Evolutionary conservation across 805 yeast species (phyloP).

Genomic region (Komagataella pseudopastoris): DNA sequence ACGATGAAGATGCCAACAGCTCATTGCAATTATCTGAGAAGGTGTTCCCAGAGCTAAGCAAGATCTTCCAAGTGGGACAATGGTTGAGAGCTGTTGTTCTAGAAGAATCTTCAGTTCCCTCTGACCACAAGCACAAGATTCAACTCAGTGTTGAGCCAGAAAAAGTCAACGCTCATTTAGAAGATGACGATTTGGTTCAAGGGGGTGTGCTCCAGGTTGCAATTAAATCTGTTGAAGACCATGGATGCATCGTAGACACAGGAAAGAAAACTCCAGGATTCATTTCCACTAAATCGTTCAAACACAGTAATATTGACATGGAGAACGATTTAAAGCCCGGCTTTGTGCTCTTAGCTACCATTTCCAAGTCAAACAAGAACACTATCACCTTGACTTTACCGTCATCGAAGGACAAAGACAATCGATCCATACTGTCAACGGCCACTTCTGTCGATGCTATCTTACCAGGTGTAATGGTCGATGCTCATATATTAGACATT

Average conservation of each 20-base stretch:
- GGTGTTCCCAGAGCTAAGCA: slow-evolving; percentile 41
- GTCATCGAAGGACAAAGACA: slow-evolving; percentile 29
- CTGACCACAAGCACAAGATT: slow-evolving; percentile 41
- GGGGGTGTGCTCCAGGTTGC: slow-evolving; percentile 66
- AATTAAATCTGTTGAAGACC: slow-evolving; percentile 78
- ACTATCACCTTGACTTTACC: slow-evolving; percentile 44
- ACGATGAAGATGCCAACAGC: slow-evolving; percentile 15
- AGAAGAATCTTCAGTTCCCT: slow-evolving; percentile 25
- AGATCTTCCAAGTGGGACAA: slow-evolving; percentile 58
- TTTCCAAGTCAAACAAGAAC: slow-evolving; percentile 37
- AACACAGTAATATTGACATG: slow-evolving; percentile 20
- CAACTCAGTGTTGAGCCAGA: slow-evolving; percentile 66
- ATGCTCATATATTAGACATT: slow-evolving; percentile 52
- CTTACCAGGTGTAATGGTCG: slow-evolving; percentile 75
- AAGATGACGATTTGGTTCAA: slow-evolving; percentile 47
- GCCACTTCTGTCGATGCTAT: slow-evolving; percentile 69
- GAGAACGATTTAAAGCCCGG: slow-evolving; percentile 34
- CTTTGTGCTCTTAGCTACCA: slow-evolving; percentile 51
- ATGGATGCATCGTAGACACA: slow-evolving; percentile 67
- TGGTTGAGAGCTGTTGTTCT: slow-evolving; percentile 79
- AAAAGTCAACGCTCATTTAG: slow-evolving; percentile 46
- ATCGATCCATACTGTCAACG: slow-evolving; percentile 31
- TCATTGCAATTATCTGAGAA: slow-evolving; percentile 11
- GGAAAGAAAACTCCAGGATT: slow-evolving; percentile 60
- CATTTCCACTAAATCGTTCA: slow-evolving; percentile 55